These are phyloP conservation scores for Lunasporangiospora selenospora DNA, from an alignment of 192 early-diverging fungal genomes.

Conservation along the genomic window DNA sequence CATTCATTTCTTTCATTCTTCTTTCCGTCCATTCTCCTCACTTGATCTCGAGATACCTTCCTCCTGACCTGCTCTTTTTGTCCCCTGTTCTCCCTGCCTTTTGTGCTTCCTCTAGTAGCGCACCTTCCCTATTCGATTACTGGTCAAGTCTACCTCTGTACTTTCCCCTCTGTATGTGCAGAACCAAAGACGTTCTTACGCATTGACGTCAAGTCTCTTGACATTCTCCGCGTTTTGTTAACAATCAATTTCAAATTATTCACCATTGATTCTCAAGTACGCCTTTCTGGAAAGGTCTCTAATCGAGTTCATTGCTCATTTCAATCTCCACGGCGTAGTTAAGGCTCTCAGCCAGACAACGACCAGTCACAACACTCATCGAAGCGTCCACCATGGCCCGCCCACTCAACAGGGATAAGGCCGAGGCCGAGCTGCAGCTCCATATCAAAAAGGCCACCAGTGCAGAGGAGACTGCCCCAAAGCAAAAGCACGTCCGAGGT, in stretches of 20 bases:
- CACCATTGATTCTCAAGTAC: too few relatives aligned
- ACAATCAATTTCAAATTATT: too few relatives aligned
- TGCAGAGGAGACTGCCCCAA: constrained; percentile 91
- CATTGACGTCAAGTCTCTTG: neutral
- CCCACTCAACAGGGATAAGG: constrained; percentile 70
- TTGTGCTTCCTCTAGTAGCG: neutral
- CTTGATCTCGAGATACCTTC: neutral
- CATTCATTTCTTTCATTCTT: neutral
- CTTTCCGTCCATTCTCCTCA: neutral
- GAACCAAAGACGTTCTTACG: too few relatives aligned
- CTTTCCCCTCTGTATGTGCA: neutral
- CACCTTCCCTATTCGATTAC: neutral
- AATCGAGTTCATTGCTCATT: too few relatives aligned
- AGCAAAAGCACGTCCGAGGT: constrained; percentile 96
- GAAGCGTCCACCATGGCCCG: constrained; percentile 57
- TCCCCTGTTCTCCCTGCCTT: neutral
- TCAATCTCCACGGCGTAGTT: too few relatives aligned
- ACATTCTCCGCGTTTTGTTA: too few relatives aligned
- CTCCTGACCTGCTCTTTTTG: neutral
- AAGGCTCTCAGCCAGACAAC: too few relatives aligned
- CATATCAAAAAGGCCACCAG: constrained; percentile 92
- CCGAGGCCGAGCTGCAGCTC: constrained; percentile 85
- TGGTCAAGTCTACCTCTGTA: neutral
- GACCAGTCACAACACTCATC: neutral
- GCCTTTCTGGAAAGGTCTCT: too few relatives aligned